A percentile compares a stretch with the other conserved stretches of the same genome.
phyloP scores from a whole-genome alignment of 768 basidiomycete genomes.

The Leccinum uliginosum region DNA sequence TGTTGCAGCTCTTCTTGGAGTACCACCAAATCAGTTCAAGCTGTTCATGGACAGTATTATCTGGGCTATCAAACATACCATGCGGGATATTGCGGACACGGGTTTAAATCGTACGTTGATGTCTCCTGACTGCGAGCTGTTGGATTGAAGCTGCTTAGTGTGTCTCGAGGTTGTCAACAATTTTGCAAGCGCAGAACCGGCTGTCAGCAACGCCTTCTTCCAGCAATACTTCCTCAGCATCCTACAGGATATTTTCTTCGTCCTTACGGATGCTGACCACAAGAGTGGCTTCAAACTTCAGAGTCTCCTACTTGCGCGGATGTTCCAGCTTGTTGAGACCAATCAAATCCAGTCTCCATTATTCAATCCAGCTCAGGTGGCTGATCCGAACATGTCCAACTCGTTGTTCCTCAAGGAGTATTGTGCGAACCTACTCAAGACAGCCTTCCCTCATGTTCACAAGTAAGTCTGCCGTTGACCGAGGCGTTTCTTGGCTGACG shows the following conservation, averaged over 20 bases:
- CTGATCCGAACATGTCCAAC: conserved; percentile 73
- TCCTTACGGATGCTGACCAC: conserved; percentile 96
- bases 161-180: conserved; percentile 94
- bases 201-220: conserved; percentile 90
- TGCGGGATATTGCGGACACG: conserved; percentile 96
- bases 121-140: not conserved
- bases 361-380: conserved; percentile 71
- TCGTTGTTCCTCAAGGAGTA: conserved; percentile 78
- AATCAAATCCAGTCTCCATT: conserved; percentile 78
- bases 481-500: conserved; percentile 8
- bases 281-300: conserved; percentile 98
- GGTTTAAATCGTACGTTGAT: conserved; percentile 61
- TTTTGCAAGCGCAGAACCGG: conserved; percentile 75
- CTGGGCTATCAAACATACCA: conserved; percentile 99
- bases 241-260: conserved; percentile 94
- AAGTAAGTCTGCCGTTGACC: conserved; percentile 44
- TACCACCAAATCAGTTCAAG: conserved; percentile 94
- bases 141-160: conserved; percentile 43
- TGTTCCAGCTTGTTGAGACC: conserved; percentile 89
- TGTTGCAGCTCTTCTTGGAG: conserved; percentile 60
- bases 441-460: conserved; percentile 90
- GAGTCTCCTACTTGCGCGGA: conserved; percentile 82
- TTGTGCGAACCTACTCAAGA: conserved; percentile 78
- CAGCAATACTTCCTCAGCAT: conserved; percentile 92
- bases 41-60: conserved; percentile 97